Evolutionary conservation across 2,329 filamentous ascomycete genomes (phyloP).

Genomic region (Didymella glomerata): DNA sequence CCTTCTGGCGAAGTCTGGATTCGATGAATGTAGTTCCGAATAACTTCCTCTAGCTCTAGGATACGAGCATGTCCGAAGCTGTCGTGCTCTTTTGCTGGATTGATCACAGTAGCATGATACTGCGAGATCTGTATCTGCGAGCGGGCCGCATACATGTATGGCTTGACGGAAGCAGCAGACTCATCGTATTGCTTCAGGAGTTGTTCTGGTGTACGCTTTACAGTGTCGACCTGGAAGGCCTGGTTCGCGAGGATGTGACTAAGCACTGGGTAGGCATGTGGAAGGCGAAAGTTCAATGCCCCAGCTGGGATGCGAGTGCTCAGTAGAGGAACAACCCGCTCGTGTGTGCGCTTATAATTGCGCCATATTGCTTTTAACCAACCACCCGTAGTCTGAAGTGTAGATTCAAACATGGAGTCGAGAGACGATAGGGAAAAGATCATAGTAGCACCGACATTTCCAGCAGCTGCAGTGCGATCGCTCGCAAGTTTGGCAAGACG

Average conservation of each 20-base stretch:
- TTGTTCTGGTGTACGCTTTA: constrained; percentile 20
- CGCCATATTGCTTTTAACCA: constrained; percentile 37
- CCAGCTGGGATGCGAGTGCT: constrained; percentile 44
- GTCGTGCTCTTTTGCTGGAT: constrained; percentile 41
- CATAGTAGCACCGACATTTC: not conserved
- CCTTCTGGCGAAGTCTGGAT: constrained; percentile 49
- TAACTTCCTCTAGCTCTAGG: constrained; percentile 54
- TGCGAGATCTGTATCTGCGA: constrained; percentile 36
- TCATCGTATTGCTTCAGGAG: constrained; percentile 29
- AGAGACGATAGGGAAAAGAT: constrained; percentile 7
- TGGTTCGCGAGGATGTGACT: constrained; percentile 6
- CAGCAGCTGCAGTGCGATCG: constrained; percentile 34
- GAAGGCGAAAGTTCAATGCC: constrained; percentile 33
- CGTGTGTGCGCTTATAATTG: constrained; percentile 29
- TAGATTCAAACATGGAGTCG: constrained; percentile 24
- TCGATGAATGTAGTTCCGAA: constrained; percentile 19
- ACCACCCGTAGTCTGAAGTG: constrained; percentile 22
- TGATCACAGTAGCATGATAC: constrained; percentile 4
- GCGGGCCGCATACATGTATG: constrained; percentile 31
- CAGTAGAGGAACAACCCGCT: constrained; percentile 55
- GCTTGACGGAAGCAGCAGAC: constrained; percentile 22
- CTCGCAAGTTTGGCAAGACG: constrained; percentile 66
- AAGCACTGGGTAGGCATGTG: constrained; percentile 29
- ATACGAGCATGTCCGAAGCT: constrained; percentile 9
- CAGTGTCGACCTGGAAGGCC: not conserved